Conservation (phyloP, 768 basidiomycete genomes). For the Termitomyces sp. region DNA sequence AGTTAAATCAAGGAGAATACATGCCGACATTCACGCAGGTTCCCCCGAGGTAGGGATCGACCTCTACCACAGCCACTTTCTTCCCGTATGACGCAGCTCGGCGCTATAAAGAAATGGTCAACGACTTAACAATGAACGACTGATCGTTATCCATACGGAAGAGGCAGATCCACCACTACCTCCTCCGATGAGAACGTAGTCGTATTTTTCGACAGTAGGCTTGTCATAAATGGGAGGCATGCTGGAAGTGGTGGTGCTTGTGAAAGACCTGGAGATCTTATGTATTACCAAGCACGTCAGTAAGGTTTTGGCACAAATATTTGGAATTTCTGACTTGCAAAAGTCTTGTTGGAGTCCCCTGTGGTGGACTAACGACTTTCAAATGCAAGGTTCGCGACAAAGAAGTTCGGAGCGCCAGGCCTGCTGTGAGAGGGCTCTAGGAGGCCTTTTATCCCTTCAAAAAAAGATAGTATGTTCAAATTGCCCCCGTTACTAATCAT, state of each 20-base stretch:
- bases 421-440: constrained; percentile 16
- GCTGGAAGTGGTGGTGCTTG: constrained; percentile 28
- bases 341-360: constrained; percentile 13
- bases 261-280: constrained; percentile 45
- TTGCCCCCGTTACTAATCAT: no score
- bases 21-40: constrained; percentile 97
- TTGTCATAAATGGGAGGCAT: constrained; percentile 70
- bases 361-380: constrained; percentile 9
- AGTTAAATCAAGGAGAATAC: constrained; percentile 21
- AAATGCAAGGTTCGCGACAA: constrained; percentile 6
- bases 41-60: constrained; percentile 71
- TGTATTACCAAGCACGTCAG: constrained; percentile 15
- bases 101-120: constrained; percentile 45
- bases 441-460: constrained; percentile 16
- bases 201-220: constrained; percentile 64
- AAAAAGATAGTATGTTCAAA: no score
- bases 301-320: neutral
- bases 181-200: constrained; percentile 86
- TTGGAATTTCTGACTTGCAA: constrained; percentile 9
- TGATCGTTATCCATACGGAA: constrained; percentile 47
- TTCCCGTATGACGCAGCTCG: constrained; percentile 90
- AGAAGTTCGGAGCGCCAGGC: constrained; percentile 22
- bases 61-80: constrained; percentile 89
- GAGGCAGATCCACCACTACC: constrained; percentile 91
- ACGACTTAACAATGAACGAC: neutral